phyloP scores from a whole-genome alignment of 2,329 filamentous ascomycete species.

The Mollisiaceae sp. region DNA sequence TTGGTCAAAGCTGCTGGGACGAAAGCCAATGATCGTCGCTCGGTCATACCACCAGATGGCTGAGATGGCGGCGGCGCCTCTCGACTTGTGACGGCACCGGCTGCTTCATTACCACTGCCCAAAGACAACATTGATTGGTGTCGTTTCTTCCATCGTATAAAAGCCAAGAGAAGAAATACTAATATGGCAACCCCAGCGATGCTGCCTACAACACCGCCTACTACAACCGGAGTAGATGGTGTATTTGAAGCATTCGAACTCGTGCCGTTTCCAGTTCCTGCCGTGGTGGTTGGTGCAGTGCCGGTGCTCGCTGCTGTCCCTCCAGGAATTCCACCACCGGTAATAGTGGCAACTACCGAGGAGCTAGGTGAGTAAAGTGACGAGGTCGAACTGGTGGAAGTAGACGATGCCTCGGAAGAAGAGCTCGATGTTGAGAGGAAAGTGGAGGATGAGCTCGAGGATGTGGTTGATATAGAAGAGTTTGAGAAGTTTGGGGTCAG shows the following conservation, averaged over 20 bases:
- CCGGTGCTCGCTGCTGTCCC: conserved; percentile 12
- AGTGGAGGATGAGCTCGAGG: conserved; percentile 27
- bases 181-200: conserved; percentile 64
- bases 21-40: conserved; percentile 51
- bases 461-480: conserved; percentile 27
- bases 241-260: conserved; percentile 23
- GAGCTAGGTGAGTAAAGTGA: conserved; percentile 19
- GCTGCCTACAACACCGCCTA: conserved; percentile 41
- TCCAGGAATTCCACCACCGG: conserved; percentile 2
- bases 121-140: conserved; percentile 48
- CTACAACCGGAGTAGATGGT: conserved; percentile 37
- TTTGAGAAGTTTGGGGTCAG: conserved; percentile 28
- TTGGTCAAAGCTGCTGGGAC: conserved; percentile 56
- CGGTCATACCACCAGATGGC: conserved; percentile 49
- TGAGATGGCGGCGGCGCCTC: conserved; percentile 32
- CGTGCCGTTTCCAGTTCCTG: conserved; percentile 27
- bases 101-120: conserved; percentile 48
- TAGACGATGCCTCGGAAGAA: conserved; percentile 21
- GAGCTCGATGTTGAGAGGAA: conserved; percentile 19
- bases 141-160: conserved; percentile 59
- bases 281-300: conserved; percentile 29
- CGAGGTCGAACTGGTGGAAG: conserved; percentile 23
- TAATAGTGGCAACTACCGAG: conserved; percentile 8
- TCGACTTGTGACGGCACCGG: conserved; percentile 39
- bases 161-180: conserved; percentile 56